Percentiles rank a stretch among this genome's conserved stretches.
These are phyloP conservation scores for Trametes maxima DNA, from an alignment of 768 basidiomycete species.

Conservation along the genomic window DNA sequence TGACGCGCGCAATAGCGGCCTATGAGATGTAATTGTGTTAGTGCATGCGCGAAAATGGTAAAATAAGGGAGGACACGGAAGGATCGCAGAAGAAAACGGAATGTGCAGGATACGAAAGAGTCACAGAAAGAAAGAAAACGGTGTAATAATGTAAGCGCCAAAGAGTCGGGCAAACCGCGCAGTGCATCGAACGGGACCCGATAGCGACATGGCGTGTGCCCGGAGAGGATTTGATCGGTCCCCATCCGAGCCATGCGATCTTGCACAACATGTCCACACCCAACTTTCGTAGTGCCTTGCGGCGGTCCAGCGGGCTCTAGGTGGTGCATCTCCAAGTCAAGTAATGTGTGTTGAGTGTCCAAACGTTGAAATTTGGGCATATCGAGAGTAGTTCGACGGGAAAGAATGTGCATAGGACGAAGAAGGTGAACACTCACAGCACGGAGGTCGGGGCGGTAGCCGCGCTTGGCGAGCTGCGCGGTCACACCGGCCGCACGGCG, in stretches of 20 bases:
- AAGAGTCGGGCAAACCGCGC: conserved; percentile 70
- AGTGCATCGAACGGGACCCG: conserved; percentile 63
- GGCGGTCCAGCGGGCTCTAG: conserved; percentile 89
- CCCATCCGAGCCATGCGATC: conserved; percentile 48
- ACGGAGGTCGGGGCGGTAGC: conserved; percentile 80
- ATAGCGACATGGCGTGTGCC: conserved; percentile 77
- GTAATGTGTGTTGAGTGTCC: background rate
- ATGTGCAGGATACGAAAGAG: conserved; percentile 14
- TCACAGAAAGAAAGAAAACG: conserved; percentile 22
- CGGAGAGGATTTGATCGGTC: conserved; percentile 63
- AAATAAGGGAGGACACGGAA: conserved; percentile 9
- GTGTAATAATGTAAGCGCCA: conserved; percentile 58
- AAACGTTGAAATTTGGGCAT: conserved; percentile 4
- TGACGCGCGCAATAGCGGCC: conserved; percentile 78
- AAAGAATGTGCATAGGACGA: background rate
- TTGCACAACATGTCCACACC: conserved; percentile 95
- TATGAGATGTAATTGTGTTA: conserved; percentile 32
- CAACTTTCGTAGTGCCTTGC: conserved; percentile 71
- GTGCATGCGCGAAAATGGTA: background rate
- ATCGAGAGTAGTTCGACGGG: conserved; percentile 18
- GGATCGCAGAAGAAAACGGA: conserved; percentile 14
- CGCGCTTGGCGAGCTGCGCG: conserved; percentile 58
- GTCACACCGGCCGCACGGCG: conserved; percentile 73
- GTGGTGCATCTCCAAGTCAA: conserved; percentile 56
- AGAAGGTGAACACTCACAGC: conserved; percentile 53